Evolutionary conservation across 2,329 filamentous ascomycete genomes (phyloP).

Genomic region (Colletotrichum limetticola): DNA sequence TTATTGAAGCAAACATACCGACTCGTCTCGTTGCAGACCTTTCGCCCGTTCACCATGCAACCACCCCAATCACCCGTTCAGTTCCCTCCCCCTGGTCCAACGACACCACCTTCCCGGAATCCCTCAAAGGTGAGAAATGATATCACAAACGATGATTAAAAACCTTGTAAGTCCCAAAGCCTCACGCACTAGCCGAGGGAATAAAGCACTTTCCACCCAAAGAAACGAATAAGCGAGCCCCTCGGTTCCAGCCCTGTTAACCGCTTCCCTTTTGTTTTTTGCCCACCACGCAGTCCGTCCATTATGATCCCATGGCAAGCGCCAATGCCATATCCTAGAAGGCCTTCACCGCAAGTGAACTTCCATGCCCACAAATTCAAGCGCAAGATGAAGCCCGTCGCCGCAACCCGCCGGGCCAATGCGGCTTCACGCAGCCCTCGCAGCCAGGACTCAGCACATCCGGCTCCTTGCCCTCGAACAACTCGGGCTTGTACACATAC

Average conservation of each 20-base stretch:
- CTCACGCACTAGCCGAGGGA: constrained; percentile 12
- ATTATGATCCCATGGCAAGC: not conserved
- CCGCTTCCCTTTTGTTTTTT: not conserved
- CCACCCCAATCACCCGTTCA: not conserved
- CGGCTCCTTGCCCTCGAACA: constrained; percentile 30
- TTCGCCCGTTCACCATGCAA: not conserved
- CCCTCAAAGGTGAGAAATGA: not conserved
- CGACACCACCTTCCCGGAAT: constrained; percentile 11
- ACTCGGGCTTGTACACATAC: constrained; percentile 33
- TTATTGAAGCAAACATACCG: constrained; percentile 7
- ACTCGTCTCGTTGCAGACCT: not conserved
- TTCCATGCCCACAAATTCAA: not conserved
- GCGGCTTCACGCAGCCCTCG: constrained; percentile 28
- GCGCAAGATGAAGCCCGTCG: constrained; percentile 27
- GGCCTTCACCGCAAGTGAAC: not conserved
- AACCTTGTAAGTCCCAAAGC: not conserved
- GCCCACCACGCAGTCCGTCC: not conserved
- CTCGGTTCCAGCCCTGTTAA: constrained; percentile 20
- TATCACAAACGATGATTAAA: constrained; percentile 5
- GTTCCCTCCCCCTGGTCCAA: not conserved
- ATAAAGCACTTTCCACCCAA: not conserved
- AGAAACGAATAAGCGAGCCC: constrained; percentile 1
- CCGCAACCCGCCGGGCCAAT: constrained; percentile 25
- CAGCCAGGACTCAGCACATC: constrained; percentile 33
- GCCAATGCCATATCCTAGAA: not conserved